Evolutionary conservation across 495 filamentous ascomycete genomes (phyloP).

Genomic region (Lasiosphaeris hirsuta): DNA sequence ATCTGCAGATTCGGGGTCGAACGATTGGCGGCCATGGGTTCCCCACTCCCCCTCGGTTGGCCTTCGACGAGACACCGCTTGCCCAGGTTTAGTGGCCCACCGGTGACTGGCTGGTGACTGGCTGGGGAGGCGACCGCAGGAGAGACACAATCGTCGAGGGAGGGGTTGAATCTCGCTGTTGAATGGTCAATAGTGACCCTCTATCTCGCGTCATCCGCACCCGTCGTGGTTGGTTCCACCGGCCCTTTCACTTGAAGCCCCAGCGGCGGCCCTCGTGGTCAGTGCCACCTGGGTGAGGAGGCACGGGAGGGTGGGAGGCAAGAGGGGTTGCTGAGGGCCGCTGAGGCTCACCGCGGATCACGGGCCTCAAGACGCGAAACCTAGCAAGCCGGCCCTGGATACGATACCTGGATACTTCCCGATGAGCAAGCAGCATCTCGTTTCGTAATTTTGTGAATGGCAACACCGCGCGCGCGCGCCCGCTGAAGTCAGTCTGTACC

Average conservation of each 20-base stretch:
- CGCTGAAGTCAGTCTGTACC: constrained; percentile 15
- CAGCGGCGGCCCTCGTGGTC: background rate
- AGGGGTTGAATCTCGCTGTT: constrained; percentile 1
- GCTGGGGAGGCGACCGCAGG: background rate
- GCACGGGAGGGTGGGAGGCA: background rate
- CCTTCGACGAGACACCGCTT: background rate
- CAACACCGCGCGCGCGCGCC: background rate
- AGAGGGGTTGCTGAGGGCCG: background rate
- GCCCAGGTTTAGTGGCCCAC: background rate
- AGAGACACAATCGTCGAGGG: constrained; percentile 9
- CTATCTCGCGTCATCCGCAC: constrained; percentile 13
- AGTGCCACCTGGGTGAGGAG: background rate
- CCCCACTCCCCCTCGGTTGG: background rate
- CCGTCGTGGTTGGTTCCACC: constrained; percentile 3
- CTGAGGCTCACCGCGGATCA: background rate
- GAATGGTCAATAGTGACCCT: constrained; percentile 7
- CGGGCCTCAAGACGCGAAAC: background rate
- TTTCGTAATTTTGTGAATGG: background rate
- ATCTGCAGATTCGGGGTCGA: constrained; percentile 2
- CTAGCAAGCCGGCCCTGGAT: background rate
- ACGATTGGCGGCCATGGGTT: background rate
- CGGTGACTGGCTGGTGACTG: constrained; percentile 1
- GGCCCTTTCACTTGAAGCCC: background rate
- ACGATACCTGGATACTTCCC: background rate
- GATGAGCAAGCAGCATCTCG: background rate